Evolutionary conservation across 495 filamentous ascomycete species (phyloP).

Genomic region (Alectoria sarmentosa): DNA sequence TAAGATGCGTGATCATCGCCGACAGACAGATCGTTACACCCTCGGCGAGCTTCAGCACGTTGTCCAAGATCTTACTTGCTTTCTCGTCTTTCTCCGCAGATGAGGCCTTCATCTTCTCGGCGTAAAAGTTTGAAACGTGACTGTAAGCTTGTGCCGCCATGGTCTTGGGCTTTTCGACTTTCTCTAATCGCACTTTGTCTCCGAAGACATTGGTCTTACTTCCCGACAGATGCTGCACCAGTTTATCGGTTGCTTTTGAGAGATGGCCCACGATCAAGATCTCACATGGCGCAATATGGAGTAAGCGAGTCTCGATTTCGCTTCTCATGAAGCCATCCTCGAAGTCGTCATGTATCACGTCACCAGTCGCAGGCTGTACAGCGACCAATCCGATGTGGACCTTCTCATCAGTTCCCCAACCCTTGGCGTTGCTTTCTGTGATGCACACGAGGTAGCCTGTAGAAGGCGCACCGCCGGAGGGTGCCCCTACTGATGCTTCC

Average conservation of each 20-base stretch:
- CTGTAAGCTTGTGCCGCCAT: conserved; percentile 78
- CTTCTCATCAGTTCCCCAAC: conserved; percentile 84
- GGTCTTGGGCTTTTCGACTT: conserved; percentile 68
- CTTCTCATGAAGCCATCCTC: conserved; percentile 98
- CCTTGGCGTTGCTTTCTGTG: conserved; percentile 80
- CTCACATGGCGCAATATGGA: conserved; percentile 95
- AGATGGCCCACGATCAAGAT: conserved; percentile 92
- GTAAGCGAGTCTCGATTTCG: conserved; percentile 86
- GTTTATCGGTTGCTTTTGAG: conserved; percentile 88
- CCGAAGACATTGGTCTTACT: conserved; percentile 91
- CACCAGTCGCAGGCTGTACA: conserved; percentile 91
- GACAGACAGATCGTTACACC: conserved; percentile 88
- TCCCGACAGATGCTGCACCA: conserved; percentile 82
- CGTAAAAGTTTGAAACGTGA: conserved; percentile 92
- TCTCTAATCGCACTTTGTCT: conserved; percentile 78
- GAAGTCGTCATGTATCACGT: conserved; percentile 94
- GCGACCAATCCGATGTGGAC: conserved; percentile 90
- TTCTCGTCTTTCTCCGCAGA: conserved; percentile 40
- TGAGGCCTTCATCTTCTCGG: conserved; percentile 68
- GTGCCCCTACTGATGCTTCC: conserved; percentile 42
- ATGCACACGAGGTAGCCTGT: conserved; percentile 91
- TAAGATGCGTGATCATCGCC: conserved; percentile 91
- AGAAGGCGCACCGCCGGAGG: conserved; percentile 51
- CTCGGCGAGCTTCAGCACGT: conserved; percentile 78
- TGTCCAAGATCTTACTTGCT: conserved; percentile 63